A percentile compares a stretch with the other conserved stretches of the same genome.
These are phyloP conservation scores for Ganoderma boninense DNA, from an alignment of 1,284 basidiomycete species.

Conservation along the genomic window DNA sequence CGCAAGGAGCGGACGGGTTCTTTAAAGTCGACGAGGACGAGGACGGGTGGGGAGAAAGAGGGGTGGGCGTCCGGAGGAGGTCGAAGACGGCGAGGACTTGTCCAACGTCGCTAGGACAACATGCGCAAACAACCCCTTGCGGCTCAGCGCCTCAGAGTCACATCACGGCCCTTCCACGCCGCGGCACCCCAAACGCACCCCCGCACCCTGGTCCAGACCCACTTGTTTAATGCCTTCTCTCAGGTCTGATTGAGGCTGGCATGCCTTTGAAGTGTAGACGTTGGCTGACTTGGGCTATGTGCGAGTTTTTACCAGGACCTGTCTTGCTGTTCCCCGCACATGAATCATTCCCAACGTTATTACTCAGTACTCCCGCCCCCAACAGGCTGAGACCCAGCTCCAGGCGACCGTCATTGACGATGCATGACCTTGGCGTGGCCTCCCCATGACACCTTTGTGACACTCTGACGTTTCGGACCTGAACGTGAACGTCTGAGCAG, in stretches of 20 bases:
- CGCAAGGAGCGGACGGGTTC: slow-evolving; percentile 61
- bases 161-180: slow-evolving; percentile 1
- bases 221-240: background rate
- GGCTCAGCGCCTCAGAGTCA: slow-evolving; percentile 10
- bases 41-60: slow-evolving; percentile 22
- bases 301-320: too few relatives aligned
- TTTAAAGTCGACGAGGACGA: slow-evolving; percentile 53
- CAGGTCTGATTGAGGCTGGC: background rate
- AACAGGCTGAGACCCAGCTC: background rate
- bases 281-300: background rate
- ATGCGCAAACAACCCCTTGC: slow-evolving; percentile 34
- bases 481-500: background rate
- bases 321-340: too few relatives aligned
- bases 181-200: background rate
- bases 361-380: background rate
- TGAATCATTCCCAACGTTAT: too few relatives aligned
- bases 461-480: background rate
- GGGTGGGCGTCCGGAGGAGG: slow-evolving; percentile 26
- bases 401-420: too few relatives aligned
- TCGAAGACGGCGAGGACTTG: slow-evolving; percentile 21
- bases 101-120: slow-evolving; percentile 36
- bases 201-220: background rate
- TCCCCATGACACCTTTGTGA: background rate
- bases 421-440: too few relatives aligned
- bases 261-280: background rate